Conservation (phyloP, 768 basidiomycete genomes). For the Pleurotus tuber-regium region DNA sequence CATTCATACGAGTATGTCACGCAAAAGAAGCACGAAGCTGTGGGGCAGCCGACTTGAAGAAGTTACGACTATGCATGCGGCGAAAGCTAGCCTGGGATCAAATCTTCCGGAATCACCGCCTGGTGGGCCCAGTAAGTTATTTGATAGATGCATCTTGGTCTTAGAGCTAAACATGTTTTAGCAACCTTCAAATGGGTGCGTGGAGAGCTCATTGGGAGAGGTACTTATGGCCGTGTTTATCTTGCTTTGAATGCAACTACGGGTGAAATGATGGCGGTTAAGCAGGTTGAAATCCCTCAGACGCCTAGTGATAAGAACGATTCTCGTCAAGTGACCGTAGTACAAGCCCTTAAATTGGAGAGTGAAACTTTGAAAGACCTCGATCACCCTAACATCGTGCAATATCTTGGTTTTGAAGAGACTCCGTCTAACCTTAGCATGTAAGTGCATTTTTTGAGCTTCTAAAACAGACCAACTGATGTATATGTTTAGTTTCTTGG, state of each 20-base stretch:
- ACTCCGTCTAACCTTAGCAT: constrained; percentile 88
- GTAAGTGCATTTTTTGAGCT: constrained; percentile 44
- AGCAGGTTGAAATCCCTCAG: constrained; percentile 94
- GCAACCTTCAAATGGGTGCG: constrained; percentile 98
- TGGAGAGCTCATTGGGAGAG: constrained; percentile 95
- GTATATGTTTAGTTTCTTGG: constrained; percentile 71
- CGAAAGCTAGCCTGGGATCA: constrained; percentile 40
- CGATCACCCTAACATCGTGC: constrained; percentile 96
- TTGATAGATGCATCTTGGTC: neutral
- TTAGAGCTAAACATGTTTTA: constrained; percentile 26
- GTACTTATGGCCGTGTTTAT: constrained; percentile 95
- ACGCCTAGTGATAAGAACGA: constrained; percentile 92
- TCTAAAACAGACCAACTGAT: neutral
- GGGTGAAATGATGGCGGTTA: constrained; percentile 99
- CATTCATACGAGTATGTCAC: constrained; percentile 38
- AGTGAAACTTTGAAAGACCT: constrained; percentile 95
- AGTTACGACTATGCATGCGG: constrained; percentile 70
- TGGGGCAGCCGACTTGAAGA: constrained; percentile 96
- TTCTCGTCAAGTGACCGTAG: constrained; percentile 76
- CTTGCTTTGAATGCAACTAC: constrained; percentile 94
- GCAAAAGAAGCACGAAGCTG: constrained; percentile 89
- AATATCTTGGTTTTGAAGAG: constrained; percentile 94
- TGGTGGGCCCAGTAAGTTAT: constrained; percentile 62
- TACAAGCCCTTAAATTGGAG: constrained; percentile 91
- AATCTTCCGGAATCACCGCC: constrained; percentile 59